These are phyloP conservation scores for Chamaecyparis obtusa DNA, from an alignment of 75 land plant species.

Conservation along the genomic window DNA sequence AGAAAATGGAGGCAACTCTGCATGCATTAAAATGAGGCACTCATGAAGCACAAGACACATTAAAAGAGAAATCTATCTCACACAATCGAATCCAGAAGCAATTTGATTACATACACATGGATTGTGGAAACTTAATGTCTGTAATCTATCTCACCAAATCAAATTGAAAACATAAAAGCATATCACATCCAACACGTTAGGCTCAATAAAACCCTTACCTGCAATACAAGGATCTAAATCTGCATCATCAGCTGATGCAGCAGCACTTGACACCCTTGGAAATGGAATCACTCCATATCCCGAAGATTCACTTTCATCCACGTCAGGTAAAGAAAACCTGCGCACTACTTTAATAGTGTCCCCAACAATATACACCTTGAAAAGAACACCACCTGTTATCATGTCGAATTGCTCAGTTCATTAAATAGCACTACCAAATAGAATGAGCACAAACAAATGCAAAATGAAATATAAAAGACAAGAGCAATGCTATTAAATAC, in stretches of 20 bases:
- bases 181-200: not conserved
- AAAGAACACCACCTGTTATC: constrained; percentile 72
- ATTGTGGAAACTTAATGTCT: no score
- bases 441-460: not conserved
- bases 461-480: not conserved
- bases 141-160: not conserved
- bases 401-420: not conserved
- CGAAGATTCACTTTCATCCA: constrained; percentile 38
- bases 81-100: no score
- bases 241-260: constrained; percentile 87
- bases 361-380: constrained; percentile 83
- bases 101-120: no score
- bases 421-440: not conserved
- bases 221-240: constrained; percentile 81
- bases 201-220: constrained; percentile 27
- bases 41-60: constrained; percentile 2
- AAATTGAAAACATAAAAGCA: not conserved
- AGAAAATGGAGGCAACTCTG: constrained; percentile 84
- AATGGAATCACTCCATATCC: constrained; percentile 64
- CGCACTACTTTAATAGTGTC: constrained; percentile 77
- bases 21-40: not conserved
- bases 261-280: constrained; percentile 84
- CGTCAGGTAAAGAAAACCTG: constrained; percentile 84
- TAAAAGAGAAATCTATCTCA: not conserved
- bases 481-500: constrained; percentile 23